A percentile compares a stretch with the other conserved stretches of the same genome.
phyloP scores from a whole-genome alignment of 345 rosid species.

The Angophora floribunda region DNA sequence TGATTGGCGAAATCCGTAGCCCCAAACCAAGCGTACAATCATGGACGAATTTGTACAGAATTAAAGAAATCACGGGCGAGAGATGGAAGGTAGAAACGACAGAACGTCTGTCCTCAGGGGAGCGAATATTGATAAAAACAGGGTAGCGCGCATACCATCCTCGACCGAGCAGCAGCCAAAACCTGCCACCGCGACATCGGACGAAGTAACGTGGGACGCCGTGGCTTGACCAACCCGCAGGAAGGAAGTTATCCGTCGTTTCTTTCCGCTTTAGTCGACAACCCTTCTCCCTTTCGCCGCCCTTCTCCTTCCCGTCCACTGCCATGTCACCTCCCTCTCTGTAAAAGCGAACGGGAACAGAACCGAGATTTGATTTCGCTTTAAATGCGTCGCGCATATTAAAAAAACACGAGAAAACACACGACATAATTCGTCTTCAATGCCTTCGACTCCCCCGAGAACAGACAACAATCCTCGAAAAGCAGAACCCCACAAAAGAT shows the following conservation, averaged over 20 bases:
- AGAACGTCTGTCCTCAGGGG: no score
- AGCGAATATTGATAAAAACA: no score
- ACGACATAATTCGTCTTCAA: slow-evolving; percentile 4
- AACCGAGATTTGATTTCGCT: background rate
- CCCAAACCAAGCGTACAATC: background rate
- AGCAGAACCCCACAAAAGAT: slow-evolving; percentile 5
- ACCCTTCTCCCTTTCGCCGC: slow-evolving; percentile 1
- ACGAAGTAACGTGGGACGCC: background rate
- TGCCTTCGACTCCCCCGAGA: background rate
- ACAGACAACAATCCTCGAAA: slow-evolving; percentile 33
- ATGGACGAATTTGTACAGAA: no score
- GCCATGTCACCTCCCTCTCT: background rate
- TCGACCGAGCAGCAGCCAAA: background rate
- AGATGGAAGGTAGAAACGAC: no score
- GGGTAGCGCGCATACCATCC: background rate
- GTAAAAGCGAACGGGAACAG: background rate
- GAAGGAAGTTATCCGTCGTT: background rate
- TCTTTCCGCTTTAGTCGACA: background rate
- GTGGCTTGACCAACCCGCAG: background rate
- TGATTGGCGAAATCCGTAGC: background rate
- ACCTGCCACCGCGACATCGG: background rate
- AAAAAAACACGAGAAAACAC: background rate
- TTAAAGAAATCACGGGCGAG: no score
- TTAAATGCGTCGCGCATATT: background rate
- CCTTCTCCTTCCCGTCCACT: slow-evolving; percentile 1